Base-by-base conservation (phyloP, 2,329 filamentous ascomycete species). In the Fusarium denticulatum region DNA sequence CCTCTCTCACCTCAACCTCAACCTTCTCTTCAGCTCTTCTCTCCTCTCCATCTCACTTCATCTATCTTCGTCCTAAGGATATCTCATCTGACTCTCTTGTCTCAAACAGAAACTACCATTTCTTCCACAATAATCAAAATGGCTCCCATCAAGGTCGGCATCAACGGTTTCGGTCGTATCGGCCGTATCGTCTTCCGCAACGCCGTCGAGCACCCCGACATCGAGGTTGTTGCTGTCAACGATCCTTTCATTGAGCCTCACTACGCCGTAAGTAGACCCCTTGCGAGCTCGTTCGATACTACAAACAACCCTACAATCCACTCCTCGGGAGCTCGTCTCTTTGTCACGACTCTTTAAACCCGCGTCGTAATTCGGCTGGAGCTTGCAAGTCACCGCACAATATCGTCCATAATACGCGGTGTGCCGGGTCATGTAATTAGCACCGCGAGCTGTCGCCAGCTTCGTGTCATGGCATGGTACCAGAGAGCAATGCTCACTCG, bases 161-260 rank as follows among this genome's bases (percentile, higher is more conserved):
- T 97, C 93, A 98, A 98, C 93, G 96, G 96, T 86, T 99, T 99
- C 90, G 96, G 96, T 89, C 95, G 96, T 87, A 99, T 99, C 87
- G 96, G 96, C 83, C 94, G 96, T 86, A 98, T 99, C 86, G 92
- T 98, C 89, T 96, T 98, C 93, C 94, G 96, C 89, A 98, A 98
- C 89, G 94, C 96, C 82, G 85, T 97, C 83, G 93, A 97, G 91
- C 93, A 96, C 88, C 86, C 89, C 81, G 93, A 97, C 70, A 93
- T 98, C 83, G 90, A 97, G 81, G 89, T 99, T 81, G 94, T 98
- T 82, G 96, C 96, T 81, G 94, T 98, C 88, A 98, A 99, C 90
- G 96, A 98, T 86, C 96, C 96, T 81, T 98, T 99, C 93, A 98
- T 99, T 88, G 95, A 98, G 88, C 91, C 94, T 82, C 88, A 95